Conservation (phyloP, 345 rosid species). For the Pugionium cornutum region DNA sequence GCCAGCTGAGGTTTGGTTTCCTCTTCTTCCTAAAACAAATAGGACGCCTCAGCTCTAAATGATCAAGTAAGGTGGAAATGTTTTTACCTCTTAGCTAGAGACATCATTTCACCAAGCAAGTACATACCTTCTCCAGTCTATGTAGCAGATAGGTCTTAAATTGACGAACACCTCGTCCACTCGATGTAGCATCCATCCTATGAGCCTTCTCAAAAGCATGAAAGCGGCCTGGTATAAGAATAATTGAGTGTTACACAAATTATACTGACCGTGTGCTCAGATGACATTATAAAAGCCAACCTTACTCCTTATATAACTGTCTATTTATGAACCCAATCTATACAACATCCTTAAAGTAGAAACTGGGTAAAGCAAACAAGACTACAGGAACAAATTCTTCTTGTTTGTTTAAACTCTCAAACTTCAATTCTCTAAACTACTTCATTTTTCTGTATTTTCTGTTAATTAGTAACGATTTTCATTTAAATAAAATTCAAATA, state of each 20-base stretch:
- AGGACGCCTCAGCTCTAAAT: constrained; percentile 11
- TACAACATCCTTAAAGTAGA: neutral
- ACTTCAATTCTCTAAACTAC: neutral
- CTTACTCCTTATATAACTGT: constrained; percentile 2
- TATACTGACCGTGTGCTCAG: neutral
- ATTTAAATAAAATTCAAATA: no score
- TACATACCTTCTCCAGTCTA: constrained; percentile 77
- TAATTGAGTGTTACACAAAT: neutral
- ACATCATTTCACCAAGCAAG: constrained; percentile 16
- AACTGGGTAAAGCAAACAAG: constrained; percentile 5
- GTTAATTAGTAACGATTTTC: no score
- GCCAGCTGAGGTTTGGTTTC: constrained; percentile 56
- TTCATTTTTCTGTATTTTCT: no score
- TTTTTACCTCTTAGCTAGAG: neutral
- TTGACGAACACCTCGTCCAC: constrained; percentile 89
- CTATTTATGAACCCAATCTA: constrained; percentile 5
- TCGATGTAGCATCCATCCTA: constrained; percentile 57
- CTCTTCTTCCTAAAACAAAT: constrained; percentile 59
- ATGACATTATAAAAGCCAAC: constrained; percentile 11
- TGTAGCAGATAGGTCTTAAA: constrained; percentile 86
- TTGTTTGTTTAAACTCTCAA: neutral
- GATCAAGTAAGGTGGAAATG: constrained; percentile 1
- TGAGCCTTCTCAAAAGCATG: constrained; percentile 92
- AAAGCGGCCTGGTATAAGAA: constrained; percentile 66
- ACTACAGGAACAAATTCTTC: neutral